Percentiles rank a stretch among this genome's conserved stretches.
Conservation (phyloP, 75 land plant genomes). For the Picea glauca region DNA sequence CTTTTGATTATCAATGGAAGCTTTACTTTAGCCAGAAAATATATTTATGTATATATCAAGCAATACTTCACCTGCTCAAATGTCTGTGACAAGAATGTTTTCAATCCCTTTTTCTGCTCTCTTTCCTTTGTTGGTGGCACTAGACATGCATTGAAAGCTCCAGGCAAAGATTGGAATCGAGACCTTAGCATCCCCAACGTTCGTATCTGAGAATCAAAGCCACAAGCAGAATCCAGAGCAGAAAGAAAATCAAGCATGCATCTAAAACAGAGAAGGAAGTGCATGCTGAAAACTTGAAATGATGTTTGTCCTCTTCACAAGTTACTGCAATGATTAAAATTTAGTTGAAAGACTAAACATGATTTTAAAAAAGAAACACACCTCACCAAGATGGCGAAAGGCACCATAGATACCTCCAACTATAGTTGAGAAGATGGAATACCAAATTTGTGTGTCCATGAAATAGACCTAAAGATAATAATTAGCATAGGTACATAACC, state of each 20-base stretch:
- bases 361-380: conserved; percentile 16
- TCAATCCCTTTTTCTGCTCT: conserved; percentile 22
- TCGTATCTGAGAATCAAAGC: conserved; percentile 53
- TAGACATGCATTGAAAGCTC: conserved; percentile 68
- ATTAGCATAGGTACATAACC: neutral
- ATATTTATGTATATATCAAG: neutral
- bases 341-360: neutral
- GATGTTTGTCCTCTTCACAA: neutral
- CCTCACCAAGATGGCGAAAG: conserved; percentile 96
- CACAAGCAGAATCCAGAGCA: neutral
- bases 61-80: conserved; percentile 28
- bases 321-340: too few relatives aligned
- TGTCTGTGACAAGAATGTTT: conserved; percentile 33
- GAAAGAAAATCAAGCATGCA: neutral
- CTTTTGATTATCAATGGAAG: too few relatives aligned
- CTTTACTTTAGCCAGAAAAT: neutral
- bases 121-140: conserved; percentile 32
- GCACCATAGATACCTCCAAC: conserved; percentile 91
- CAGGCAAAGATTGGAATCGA: conserved; percentile 80
- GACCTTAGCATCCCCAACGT: conserved; percentile 93
- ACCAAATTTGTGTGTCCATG: conserved; percentile 99
- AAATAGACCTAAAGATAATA: conserved; percentile 77
- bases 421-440: conserved; percentile 80
- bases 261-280: neutral
- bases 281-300: too few relatives aligned